These are phyloP conservation scores for Chalciporus chontae DNA, from an alignment of 768 basidiomycete species.

Conservation along the genomic window DNA sequence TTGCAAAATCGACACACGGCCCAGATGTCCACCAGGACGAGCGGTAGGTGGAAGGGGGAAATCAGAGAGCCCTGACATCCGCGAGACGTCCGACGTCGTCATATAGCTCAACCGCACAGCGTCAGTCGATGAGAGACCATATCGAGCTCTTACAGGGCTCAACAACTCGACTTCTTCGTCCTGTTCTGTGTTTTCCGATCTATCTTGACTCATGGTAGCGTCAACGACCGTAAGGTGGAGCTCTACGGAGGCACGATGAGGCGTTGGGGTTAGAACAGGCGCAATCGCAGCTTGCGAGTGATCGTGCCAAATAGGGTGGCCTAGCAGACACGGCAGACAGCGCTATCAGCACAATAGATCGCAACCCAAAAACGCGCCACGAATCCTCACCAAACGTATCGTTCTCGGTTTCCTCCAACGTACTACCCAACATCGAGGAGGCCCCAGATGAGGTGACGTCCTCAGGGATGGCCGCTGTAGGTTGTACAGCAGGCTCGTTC, in stretches of 20 bases:
- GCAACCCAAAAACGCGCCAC: neutral
- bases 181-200: neutral
- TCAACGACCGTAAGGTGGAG: constrained; percentile 21
- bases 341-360: constrained; percentile 1
- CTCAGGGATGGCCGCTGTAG: constrained; percentile 16
- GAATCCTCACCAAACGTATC: constrained; percentile 29
- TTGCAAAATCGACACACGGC: constrained; percentile 41
- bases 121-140: constrained; percentile 28
- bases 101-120: constrained; percentile 52
- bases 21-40: constrained; percentile 19
- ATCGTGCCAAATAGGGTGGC: constrained; percentile 22
- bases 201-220: neutral
- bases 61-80: constrained; percentile 70
- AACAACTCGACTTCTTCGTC: constrained; percentile 1
- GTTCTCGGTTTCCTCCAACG: constrained; percentile 17
- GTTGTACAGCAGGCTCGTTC: neutral
- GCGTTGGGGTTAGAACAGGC: constrained; percentile 9
- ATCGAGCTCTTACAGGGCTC: constrained; percentile 18
- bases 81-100: constrained; percentile 57
- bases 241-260: constrained; percentile 20
- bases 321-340: constrained; percentile 3
- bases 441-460: constrained; percentile 24
- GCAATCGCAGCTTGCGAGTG: constrained; percentile 15
- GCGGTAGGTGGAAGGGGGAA: constrained; percentile 60
- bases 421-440: constrained; percentile 16